Conservation (phyloP, 352 stramenopile species). For the Phytopythium cucurbitacearum region DNA sequence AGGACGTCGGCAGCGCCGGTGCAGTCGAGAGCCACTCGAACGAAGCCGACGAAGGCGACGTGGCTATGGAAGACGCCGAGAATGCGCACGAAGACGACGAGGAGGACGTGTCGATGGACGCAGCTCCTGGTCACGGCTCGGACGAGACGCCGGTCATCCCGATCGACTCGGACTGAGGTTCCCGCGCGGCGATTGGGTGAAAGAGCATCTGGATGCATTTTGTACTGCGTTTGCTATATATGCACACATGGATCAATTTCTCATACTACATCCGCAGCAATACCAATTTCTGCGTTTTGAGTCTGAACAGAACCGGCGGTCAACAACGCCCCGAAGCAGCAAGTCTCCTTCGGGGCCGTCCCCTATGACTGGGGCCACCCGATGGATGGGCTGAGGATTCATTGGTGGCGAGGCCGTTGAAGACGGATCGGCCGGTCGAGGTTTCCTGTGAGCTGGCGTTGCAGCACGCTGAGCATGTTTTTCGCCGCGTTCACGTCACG, state of each 20-base stretch:
- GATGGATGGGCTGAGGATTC: too few species aligned
- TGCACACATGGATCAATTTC: too few species aligned
- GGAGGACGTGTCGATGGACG: background rate
- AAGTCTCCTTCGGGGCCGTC: too few species aligned
- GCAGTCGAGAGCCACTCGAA: too few species aligned
- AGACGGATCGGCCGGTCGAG: too few species aligned
- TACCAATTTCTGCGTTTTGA: conserved; percentile 6
- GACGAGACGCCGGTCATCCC: background rate
- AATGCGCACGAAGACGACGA: background rate
- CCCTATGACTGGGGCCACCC: too few species aligned
- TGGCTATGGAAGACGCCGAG: conserved; percentile 12
- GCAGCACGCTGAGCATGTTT: background rate
- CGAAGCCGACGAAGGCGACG: too few species aligned
- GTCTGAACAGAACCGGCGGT: conserved; percentile 12
- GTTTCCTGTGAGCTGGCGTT: background rate
- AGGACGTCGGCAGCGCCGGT: conserved; percentile 9
- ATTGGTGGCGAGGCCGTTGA: too few species aligned
- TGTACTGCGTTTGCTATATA: too few species aligned
- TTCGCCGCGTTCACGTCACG: conserved; percentile 2
- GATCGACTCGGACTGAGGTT: background rate
- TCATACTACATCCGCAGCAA: too few species aligned
- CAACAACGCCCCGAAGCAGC: too few species aligned
- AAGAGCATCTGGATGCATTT: background rate
- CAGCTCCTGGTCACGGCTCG: background rate
- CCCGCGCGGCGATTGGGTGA: background rate